Percentiles rank a stretch among this genome's conserved stretches.
Evolutionary conservation across 1,139 yeast genomes (phyloP).

Genomic region (Starmera stellimalicola): DNA sequence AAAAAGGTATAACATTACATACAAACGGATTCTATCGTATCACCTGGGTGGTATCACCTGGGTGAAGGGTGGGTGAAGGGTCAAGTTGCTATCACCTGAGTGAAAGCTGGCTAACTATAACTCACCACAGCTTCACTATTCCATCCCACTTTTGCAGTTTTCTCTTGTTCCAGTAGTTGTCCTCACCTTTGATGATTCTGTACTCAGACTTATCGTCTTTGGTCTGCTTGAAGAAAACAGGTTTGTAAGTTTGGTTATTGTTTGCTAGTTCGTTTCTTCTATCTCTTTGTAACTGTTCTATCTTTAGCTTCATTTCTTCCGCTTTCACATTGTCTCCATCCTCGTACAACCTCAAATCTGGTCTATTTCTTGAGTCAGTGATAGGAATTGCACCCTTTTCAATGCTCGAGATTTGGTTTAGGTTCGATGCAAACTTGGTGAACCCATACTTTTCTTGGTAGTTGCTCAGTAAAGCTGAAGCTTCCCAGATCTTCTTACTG

Average conservation of each 20-base stretch:
- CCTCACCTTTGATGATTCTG: constrained; percentile 49
- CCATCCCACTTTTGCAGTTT: constrained; percentile 51
- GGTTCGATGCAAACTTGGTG: constrained; percentile 69
- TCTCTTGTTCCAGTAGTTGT: constrained; percentile 78
- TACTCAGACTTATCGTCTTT: constrained; percentile 45
- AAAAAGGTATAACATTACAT: too few species aligned
- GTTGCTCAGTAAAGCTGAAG: constrained; percentile 52
- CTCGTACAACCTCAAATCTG: constrained; percentile 72
- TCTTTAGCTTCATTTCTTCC: constrained; percentile 50
- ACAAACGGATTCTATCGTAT: too few species aligned
- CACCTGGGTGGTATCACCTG: too few species aligned
- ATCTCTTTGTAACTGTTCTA: constrained; percentile 76
- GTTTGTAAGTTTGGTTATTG: constrained; percentile 35
- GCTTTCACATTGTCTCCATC: constrained; percentile 61
- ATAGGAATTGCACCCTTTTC: constrained; percentile 64
- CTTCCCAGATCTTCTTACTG: constrained; percentile 45
- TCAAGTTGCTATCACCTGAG: too few species aligned
- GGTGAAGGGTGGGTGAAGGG: too few species aligned
- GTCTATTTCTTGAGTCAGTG: constrained; percentile 84
- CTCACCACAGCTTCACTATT: constrained; percentile 42
- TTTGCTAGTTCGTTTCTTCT: constrained; percentile 57
- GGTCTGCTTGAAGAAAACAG: constrained; percentile 52
- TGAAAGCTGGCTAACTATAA: too few species aligned
- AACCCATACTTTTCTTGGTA: constrained; percentile 70
- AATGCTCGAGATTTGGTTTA: constrained; percentile 67